Evolutionary conservation across 2,329 filamentous ascomycete species (phyloP), one percentile per base, ranked within the genome.

Genomic region (Trichothecium sympodiale): DNA sequence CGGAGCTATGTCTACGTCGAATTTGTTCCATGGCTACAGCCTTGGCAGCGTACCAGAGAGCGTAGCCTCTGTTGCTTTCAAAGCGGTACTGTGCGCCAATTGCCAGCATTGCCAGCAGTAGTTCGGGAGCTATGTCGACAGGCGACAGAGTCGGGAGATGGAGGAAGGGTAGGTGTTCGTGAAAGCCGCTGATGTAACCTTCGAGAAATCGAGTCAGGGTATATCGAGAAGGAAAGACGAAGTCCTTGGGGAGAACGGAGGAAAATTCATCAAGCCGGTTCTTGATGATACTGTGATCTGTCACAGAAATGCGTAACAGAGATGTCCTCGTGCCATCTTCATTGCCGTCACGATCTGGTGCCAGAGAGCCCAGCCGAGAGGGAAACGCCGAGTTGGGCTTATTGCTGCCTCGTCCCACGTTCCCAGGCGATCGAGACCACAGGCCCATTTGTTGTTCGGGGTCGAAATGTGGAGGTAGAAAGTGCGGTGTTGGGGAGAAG

Each of bases 131-230:
- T n/a, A 75, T 67, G n/a, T 76, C 71, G 7, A 70, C 69, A 1
- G 77, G 69, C 2, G 67, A 64, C 32, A 84, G 62, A 0, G 79
- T 83, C 0, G 80, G 74, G 5, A 83, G 58, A 49, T 86, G 80
- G 18, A 85, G 60, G 41, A 84, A 67, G 1, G 69, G 69, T 1
- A 72, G 49, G 40, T 71, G 64, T 35, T 71, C 67, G 37, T 73
- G 67, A 39, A 84, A 83, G 0, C 79, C 78, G 39, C 69, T 73
- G 36, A 83, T 71, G 46, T 83, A 85, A 2, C 78, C 79, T 39
- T 81, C 77, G 23, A 84, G 56, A 42, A 83, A 84, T 25, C 80
- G 61, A 3, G 75, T 77, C 18, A 84, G 52, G 0, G 80, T 81
- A 44, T 83, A 70, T 3, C 80, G 69, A 4, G 79, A 83, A 2